Percentiles rank a stretch among this genome's conserved stretches.
Evolutionary conservation across 1,284 basidiomycete species (phyloP).

Genomic region (Melampsora larici-populina): DNA sequence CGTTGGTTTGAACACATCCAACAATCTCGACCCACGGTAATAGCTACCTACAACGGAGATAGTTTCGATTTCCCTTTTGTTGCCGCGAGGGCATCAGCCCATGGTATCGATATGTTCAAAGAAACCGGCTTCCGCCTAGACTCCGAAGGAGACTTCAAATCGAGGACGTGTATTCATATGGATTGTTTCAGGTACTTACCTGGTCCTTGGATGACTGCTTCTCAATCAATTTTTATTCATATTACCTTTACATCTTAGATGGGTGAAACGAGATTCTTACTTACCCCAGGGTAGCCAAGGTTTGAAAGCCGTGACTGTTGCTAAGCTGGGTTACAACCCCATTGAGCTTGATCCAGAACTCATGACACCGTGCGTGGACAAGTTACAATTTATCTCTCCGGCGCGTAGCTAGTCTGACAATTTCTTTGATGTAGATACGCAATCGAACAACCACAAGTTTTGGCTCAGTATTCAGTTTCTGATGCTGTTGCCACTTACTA

Average conservation of each 20-base stretch:
- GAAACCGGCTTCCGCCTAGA: conserved; percentile 93
- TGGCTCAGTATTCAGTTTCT: conserved; percentile 98
- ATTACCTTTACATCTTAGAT: conserved; percentile 53
- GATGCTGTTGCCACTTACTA: conserved; percentile 99
- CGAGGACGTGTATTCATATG: conserved; percentile 90
- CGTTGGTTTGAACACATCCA: conserved; percentile 93
- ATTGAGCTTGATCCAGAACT: conserved; percentile 97
- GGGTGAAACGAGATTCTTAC: conserved; percentile 99
- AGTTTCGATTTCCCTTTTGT: conserved; percentile 99
- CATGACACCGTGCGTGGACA: conserved; percentile 83
- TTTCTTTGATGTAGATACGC: conserved; percentile 69
- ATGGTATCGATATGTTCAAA: conserved; percentile 93
- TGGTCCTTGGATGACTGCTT: neutral
- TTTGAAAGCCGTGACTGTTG: conserved; percentile 94
- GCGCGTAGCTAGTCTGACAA: conserved; percentile 20
- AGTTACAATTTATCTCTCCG: neutral
- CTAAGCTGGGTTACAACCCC: conserved; percentile 94
- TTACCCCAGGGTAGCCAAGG: conserved; percentile 97
- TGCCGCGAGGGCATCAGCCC: conserved; percentile 76
- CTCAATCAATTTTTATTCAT: neutral
- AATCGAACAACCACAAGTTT: conserved; percentile 86
- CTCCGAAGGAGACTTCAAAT: conserved; percentile 92
- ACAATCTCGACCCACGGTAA: conserved; percentile 88
- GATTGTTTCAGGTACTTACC: conserved; percentile 77
- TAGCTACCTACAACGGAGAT: conserved; percentile 98